Base-by-base conservation (phyloP, 257 asterid species). In the Eustoma russellianum region DNA sequence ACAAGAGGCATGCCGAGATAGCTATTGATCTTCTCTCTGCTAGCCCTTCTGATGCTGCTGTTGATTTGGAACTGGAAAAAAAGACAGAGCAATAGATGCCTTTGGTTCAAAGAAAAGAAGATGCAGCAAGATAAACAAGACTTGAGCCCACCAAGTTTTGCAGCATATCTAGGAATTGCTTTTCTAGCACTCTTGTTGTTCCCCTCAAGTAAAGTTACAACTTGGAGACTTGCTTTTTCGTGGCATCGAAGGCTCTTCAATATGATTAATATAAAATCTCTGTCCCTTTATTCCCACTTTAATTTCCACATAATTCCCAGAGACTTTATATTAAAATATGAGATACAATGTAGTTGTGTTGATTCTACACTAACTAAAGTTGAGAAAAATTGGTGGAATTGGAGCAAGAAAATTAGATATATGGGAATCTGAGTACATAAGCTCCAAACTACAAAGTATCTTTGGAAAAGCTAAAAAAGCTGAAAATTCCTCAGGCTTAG, bases 181-280 rank as follows among this genome's bases (percentile, higher is more conserved):
- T 64, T 64, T 9, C 59, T 35, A 50, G 54, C 64, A 57, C 53
- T 56, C 57, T 45, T 49, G 13, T 18, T 33, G 24, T 13, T 48
- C 17, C 16, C 46, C 57, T 16, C 48, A 57, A 44, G 59, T 12
- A 44, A 18, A 63, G 30, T 24, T 24, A 24, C 30, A 24, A 24
- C 30, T 24, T 24, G 30, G 3, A 17, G 34, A 53, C 44, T 33
- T 2, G 53, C 53, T 19, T 16, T 52, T 7, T 7, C 6, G 24
- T 50, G 30, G 30, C 30, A 24, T 4, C 30, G 3, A 24, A 24
- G 30, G 30, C 30, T 24, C 30, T 24, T 24, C 3, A 24, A 24
- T 24, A 2, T 24, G 30, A 24, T 4, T 2, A 24, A 24, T 24
- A 24, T 24, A 24, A 24, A 24, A 24, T 24, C 30, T 24, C 30